These are phyloP conservation scores for Russula virescens DNA, from an alignment of 768 basidiomycete species.

Conservation along the genomic window DNA sequence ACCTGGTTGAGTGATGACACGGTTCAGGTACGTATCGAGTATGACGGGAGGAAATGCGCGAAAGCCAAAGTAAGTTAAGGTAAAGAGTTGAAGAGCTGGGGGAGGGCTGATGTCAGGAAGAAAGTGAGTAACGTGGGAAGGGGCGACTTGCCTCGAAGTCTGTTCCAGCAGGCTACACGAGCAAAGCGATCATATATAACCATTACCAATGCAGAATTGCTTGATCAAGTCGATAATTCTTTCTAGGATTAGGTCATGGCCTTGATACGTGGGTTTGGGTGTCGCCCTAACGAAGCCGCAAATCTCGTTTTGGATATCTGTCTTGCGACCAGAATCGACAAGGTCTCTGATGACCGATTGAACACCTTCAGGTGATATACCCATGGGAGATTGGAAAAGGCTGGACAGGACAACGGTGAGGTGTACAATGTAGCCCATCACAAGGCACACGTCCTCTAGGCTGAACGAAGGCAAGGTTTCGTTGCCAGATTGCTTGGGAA, in stretches of 20 bases:
- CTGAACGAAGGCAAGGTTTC: background rate
- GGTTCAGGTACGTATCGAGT: no score
- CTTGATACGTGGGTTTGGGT: background rate
- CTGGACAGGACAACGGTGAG: background rate
- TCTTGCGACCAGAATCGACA: background rate
- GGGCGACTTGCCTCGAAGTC: no score
- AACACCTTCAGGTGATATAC: background rate
- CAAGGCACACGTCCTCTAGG: background rate
- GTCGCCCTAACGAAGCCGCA: background rate
- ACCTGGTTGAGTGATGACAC: no score
- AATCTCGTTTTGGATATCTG: background rate
- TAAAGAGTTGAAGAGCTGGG: no score
- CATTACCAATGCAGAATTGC: background rate
- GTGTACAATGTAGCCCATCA: conserved; percentile 12
- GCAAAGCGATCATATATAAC: no score
- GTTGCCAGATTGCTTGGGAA: background rate
- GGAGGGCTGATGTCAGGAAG: background rate
- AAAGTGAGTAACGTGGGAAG: background rate
- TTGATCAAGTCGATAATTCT: background rate
- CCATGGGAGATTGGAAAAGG: background rate
- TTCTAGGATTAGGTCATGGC: background rate
- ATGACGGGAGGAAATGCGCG: no score
- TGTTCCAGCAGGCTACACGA: no score
- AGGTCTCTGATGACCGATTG: background rate
- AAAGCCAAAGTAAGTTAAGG: no score